Evolutionary conservation across 768 basidiomycete species (phyloP).

Genomic region (Sporobolomyces pararoseus): DNA sequence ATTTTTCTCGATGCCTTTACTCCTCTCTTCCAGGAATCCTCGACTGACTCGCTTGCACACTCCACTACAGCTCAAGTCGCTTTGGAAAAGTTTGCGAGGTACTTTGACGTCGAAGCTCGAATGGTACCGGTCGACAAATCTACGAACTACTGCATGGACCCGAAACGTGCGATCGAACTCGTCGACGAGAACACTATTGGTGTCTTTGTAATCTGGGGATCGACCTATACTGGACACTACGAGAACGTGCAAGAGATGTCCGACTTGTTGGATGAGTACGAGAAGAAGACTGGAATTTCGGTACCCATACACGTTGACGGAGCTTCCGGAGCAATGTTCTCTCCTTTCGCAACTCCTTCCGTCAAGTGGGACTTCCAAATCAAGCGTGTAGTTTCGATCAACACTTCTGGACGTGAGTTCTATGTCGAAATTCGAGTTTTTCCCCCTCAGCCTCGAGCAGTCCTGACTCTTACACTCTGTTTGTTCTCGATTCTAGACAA

Average conservation of each 20-base stretch:
- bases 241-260: constrained; percentile 85
- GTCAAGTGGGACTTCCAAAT: constrained; percentile 47
- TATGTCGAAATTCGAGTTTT: constrained; percentile 33
- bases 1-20: constrained; percentile 44
- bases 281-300: constrained; percentile 53
- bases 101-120: constrained; percentile 59
- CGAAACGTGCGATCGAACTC: constrained; percentile 61
- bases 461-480: no score
- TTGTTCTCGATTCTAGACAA: no score
- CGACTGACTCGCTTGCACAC: constrained; percentile 37
- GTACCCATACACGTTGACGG: constrained; percentile 62
- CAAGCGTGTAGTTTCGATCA: constrained; percentile 49
- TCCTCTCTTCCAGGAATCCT: constrained; percentile 55
- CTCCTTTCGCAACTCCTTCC: constrained; percentile 56
- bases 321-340: constrained; percentile 63
- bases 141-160: constrained; percentile 68
- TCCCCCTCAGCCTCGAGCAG: not conserved
- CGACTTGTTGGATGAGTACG: constrained; percentile 60
- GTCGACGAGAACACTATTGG: constrained; percentile 65
- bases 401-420: constrained; percentile 39
- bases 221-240: constrained; percentile 59
- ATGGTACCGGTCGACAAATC: constrained; percentile 65
- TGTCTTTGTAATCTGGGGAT: constrained; percentile 58
- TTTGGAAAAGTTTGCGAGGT: constrained; percentile 57
- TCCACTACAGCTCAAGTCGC: constrained; percentile 10